Conservation (phyloP, 176 grass and related monocot genomes). For the Musa beccarii region DNA sequence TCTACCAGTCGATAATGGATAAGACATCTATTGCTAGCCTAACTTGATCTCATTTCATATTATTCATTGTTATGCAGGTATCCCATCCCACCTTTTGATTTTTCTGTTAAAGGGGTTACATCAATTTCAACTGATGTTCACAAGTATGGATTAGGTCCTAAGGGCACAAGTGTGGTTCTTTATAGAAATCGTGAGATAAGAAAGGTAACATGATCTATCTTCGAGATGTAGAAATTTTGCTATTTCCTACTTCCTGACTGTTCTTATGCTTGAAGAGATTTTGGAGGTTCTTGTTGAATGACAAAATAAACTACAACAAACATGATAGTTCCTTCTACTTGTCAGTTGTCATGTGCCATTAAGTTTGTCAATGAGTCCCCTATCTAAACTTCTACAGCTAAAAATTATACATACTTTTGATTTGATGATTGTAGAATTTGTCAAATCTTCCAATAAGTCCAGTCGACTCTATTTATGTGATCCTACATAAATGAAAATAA, state of each 20-base stretch:
- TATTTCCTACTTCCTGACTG: background rate
- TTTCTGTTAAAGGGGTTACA: constrained; percentile 93
- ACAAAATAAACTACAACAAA: too few relatives aligned
- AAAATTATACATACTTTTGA: too few relatives aligned
- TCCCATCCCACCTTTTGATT: constrained; percentile 84
- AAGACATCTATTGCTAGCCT: background rate
- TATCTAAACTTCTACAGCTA: too few relatives aligned
- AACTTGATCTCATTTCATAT: background rate
- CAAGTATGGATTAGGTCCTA: constrained; percentile 94
- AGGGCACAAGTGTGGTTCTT: constrained; percentile 87
- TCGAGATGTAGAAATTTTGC: too few relatives aligned
- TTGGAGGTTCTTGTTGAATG: too few relatives aligned
- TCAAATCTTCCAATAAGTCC: too few relatives aligned
- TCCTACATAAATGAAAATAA: too few relatives aligned
- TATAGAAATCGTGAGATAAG: constrained; percentile 97
- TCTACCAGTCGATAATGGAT: background rate
- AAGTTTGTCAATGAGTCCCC: too few relatives aligned
- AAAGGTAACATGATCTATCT: constrained; percentile 41
- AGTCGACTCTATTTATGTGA: too few relatives aligned
- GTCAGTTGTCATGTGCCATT: too few relatives aligned
- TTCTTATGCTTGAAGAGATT: background rate
- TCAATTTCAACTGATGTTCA: constrained; percentile 96
- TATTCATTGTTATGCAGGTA: constrained; percentile 46
- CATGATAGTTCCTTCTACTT: too few relatives aligned
- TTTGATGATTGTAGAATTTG: too few relatives aligned